phyloP scores from a whole-genome alignment of 371 early-diverging fungal genomes.

The Lichtheimia hyalospora region DNA sequence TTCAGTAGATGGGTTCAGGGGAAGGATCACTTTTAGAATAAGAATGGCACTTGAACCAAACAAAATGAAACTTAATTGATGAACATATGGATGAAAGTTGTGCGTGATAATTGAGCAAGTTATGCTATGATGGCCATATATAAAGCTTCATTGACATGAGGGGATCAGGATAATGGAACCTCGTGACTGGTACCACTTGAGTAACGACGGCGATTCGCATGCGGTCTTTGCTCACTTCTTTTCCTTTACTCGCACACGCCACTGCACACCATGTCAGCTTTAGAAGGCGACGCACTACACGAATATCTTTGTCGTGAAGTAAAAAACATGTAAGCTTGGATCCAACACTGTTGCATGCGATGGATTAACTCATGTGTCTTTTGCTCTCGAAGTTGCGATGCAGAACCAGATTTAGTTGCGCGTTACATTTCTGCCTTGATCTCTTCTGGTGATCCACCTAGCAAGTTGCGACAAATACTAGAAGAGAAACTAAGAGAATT shows the following conservation, averaged over 20 bases:
- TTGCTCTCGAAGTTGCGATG: conserved; percentile 61
- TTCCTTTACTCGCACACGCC: not conserved
- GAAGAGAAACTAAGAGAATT: conserved; percentile 50
- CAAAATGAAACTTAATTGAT: no score
- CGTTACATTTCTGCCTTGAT: conserved; percentile 80
- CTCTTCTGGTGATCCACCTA: conserved; percentile 54
- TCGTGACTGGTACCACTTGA: no score
- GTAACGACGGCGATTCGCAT: no score
- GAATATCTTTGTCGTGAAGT: conserved; percentile 18
- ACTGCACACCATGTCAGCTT: conserved; percentile 5
- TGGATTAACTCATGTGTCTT: conserved; percentile 31
- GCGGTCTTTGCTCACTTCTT: not conserved
- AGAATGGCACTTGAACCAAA: no score
- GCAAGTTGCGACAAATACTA: conserved; percentile 30
- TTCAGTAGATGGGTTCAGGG: no score
- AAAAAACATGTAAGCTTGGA: conserved; percentile 55
- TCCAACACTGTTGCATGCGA: not conserved
- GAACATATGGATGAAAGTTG: no score
- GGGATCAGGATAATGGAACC: no score
- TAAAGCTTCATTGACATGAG: no score
- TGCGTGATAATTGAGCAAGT: no score
- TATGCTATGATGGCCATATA: no score
- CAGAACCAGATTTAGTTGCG: conserved; percentile 72
- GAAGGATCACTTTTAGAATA: no score
- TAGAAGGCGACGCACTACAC: conserved; percentile 9